Percentiles rank a stretch among this genome's conserved stretches.
These are phyloP conservation scores for Pueraria montana DNA, from an alignment of 306 rosid species.

Conservation along the genomic window DNA sequence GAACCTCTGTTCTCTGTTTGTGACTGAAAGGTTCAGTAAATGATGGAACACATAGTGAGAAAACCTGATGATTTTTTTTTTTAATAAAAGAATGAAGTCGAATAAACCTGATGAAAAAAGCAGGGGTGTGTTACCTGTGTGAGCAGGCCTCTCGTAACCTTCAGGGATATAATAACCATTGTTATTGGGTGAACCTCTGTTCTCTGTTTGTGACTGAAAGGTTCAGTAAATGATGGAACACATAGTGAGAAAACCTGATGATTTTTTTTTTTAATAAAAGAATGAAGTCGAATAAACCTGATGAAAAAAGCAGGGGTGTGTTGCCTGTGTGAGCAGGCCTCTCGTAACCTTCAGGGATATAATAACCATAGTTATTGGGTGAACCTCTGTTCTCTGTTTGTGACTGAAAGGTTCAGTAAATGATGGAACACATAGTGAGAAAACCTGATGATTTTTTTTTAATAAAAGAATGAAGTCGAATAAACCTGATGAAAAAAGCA, in stretches of 20 bases:
- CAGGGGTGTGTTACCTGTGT: slow-evolving; percentile 63
- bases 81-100: background rate
- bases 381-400: slow-evolving; percentile 61
- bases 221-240: slow-evolving; percentile 86
- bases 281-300: slow-evolving; percentile 38
- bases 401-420: slow-evolving; percentile 83
- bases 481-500: slow-evolving; percentile 60
- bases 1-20: slow-evolving; percentile 61
- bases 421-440: slow-evolving; percentile 54
- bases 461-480: background rate
- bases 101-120: slow-evolving; percentile 56
- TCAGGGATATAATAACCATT: slow-evolving; percentile 66
- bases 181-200: slow-evolving; percentile 87
- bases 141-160: slow-evolving; percentile 59
- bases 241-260: background rate
- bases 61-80: too few species aligned
- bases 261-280: too few species aligned
- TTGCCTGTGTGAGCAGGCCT: slow-evolving; percentile 60
- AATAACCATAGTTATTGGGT: slow-evolving; percentile 71
- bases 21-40: slow-evolving; percentile 83
- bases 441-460: too few species aligned
- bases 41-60: slow-evolving; percentile 54
- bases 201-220: slow-evolving; percentile 50
- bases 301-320: slow-evolving; percentile 62
- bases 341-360: slow-evolving; percentile 70